These are phyloP conservation scores for Gastrolobium villosum DNA, from an alignment of 306 rosid species.

Conservation along the genomic window DNA sequence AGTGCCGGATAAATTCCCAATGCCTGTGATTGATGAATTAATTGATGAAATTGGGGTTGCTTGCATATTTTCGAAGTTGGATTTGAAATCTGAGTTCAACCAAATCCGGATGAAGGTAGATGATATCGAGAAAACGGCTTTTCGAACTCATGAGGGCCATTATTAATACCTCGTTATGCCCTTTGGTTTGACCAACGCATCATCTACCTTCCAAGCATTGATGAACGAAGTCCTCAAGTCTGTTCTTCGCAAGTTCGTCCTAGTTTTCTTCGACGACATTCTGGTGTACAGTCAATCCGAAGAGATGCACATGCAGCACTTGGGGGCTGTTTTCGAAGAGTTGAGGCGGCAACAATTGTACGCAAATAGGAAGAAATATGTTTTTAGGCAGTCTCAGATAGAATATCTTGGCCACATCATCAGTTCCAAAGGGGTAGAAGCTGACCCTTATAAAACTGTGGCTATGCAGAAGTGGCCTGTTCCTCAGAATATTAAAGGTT, in stretches of 20 bases:
- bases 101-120: too few relatives aligned
- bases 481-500: background rate
- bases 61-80: too few relatives aligned
- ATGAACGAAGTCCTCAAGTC: background rate
- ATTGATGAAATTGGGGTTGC: too few relatives aligned
- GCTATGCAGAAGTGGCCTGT: background rate
- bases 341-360: background rate
- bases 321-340: background rate
- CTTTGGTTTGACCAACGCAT: too few relatives aligned
- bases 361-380: background rate
- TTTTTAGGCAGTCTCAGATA: background rate
- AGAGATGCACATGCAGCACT: background rate
- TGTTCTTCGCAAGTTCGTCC: background rate
- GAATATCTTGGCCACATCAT: background rate
- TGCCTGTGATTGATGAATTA: too few relatives aligned
- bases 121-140: too few relatives aligned
- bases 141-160: too few relatives aligned
- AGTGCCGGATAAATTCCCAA: too few relatives aligned
- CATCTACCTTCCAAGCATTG: too few relatives aligned
- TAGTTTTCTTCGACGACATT: background rate
- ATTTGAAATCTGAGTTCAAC: too few relatives aligned
- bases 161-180: too few relatives aligned
- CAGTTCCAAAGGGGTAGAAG: background rate
- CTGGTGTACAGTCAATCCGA: background rate
- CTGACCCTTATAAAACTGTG: accelerated